These are phyloP conservation scores for Graphilbum fragrans DNA, from an alignment of 2,329 filamentous ascomycete genomes.

Conservation along the genomic window DNA sequence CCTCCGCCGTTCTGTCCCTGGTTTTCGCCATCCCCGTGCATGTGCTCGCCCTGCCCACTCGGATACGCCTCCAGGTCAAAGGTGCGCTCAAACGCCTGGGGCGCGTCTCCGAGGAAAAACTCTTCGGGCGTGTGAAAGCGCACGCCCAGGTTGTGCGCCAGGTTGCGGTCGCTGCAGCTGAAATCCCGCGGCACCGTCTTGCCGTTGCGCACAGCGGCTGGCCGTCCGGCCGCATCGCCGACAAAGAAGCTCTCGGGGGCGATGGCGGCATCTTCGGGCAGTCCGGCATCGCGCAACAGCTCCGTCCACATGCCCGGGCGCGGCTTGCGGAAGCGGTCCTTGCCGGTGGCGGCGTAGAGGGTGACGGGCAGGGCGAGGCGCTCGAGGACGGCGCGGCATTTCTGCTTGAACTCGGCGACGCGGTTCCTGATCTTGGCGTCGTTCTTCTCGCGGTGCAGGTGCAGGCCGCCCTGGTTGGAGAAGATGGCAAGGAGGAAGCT, in stretches of 20 bases:
- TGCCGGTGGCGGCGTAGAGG: constrained; percentile 76
- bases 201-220: constrained; percentile 25
- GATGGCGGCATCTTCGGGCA: constrained; percentile 38
- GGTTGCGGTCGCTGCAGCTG: constrained; percentile 59
- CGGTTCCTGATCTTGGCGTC: constrained; percentile 50
- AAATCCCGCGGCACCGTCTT: constrained; percentile 51
- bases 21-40: neutral
- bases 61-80: constrained; percentile 58
- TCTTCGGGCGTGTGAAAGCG: constrained; percentile 81
- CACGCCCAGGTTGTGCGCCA: constrained; percentile 78
- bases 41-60: constrained; percentile 18
- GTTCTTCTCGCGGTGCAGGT: constrained; percentile 48
- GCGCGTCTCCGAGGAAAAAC: constrained; percentile 62
- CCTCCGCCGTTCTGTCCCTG: neutral
- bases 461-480: constrained; percentile 81
- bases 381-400: constrained; percentile 56
- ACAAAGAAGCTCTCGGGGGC: constrained; percentile 69
- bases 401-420: constrained; percentile 70
- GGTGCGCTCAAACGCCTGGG: constrained; percentile 52
- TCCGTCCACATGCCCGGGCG: constrained; percentile 77
- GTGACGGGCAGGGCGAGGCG: constrained; percentile 64
- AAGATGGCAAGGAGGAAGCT: constrained; percentile 69
- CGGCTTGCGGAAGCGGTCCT: constrained; percentile 79
- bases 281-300: constrained; percentile 44
- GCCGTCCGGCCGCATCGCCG: constrained; percentile 67